phyloP scores from a whole-genome alignment of 2,329 filamentous ascomycete species.

The Pseudopithomyces maydicus region DNA sequence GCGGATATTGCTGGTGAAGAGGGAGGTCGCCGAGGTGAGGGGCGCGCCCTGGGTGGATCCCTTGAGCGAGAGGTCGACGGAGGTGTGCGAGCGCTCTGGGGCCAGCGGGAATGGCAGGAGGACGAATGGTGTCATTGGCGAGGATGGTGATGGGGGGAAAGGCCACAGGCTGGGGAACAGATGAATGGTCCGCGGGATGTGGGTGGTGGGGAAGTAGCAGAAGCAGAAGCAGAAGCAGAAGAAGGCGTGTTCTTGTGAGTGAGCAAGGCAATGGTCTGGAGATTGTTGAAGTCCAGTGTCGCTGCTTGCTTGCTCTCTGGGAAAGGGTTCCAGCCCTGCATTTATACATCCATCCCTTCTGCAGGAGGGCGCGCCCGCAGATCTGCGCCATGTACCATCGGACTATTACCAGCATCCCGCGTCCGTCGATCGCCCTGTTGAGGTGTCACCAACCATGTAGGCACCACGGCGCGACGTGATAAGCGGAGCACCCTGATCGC shows the following conservation, averaged over 20 bases:
- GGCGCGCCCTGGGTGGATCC: constrained; percentile 58
- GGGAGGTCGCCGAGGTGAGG: constrained; percentile 66
- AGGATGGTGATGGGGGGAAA: neutral
- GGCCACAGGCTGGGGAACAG: neutral
- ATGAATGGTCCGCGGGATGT: neutral
- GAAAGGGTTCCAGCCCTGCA: no score
- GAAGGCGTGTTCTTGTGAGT: constrained; percentile 14
- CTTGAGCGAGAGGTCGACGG: constrained; percentile 18
- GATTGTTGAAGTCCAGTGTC: no score
- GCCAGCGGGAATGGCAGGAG: neutral
- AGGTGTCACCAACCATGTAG: no score
- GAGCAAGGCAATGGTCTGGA: no score
- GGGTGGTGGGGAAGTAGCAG: neutral
- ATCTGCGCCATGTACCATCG: no score
- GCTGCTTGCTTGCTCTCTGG: no score
- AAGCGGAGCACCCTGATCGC: no score
- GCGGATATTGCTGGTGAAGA: constrained; percentile 66
- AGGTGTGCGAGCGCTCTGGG: constrained; percentile 5
- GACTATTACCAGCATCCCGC: no score
- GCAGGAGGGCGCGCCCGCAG: no score
- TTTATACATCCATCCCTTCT: no score
- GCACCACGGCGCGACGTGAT: no score
- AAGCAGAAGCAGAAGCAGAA: neutral
- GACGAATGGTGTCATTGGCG: constrained; percentile 7
- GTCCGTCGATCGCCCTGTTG: no score